These are phyloP conservation scores for Aspergillus carlsbadensis DNA, from an alignment of 495 filamentous ascomycete species.

Conservation along the genomic window DNA sequence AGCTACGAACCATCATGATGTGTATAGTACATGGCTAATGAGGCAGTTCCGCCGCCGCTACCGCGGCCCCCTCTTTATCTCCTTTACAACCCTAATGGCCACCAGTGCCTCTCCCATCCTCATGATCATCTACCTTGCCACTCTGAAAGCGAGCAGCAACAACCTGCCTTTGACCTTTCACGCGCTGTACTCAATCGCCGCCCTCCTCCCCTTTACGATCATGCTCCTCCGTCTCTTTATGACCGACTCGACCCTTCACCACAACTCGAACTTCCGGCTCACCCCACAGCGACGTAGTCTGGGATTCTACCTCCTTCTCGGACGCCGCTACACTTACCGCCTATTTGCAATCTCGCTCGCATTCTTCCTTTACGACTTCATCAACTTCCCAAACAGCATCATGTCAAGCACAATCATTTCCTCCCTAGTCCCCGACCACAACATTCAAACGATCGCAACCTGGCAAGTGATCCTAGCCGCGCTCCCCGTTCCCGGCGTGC, in stretches of 20 bases:
- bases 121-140: slow-evolving; percentile 36
- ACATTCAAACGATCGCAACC: slow-evolving; percentile 33
- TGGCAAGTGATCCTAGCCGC: slow-evolving; percentile 40
- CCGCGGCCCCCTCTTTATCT: slow-evolving; percentile 34
- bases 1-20: background rate
- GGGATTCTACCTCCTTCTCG: slow-evolving; percentile 27
- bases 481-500: slow-evolving; percentile 35
- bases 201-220: slow-evolving; percentile 30
- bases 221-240: slow-evolving; percentile 33
- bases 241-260: slow-evolving; percentile 34
- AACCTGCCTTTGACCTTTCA: slow-evolving; percentile 34
- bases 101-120: slow-evolving; percentile 32
- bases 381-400: slow-evolving; percentile 39
- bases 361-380: slow-evolving; percentile 39
- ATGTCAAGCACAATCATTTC: slow-evolving; percentile 43
- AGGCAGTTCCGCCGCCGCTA: slow-evolving; percentile 25
- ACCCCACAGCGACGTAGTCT: slow-evolving; percentile 17
- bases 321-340: slow-evolving; percentile 28
- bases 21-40: background rate
- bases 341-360: slow-evolving; percentile 32
- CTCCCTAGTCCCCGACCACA: slow-evolving; percentile 29
- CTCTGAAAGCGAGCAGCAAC: slow-evolving; percentile 32
- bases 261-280: slow-evolving; percentile 29
- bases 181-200: slow-evolving; percentile 33
- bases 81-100: slow-evolving; percentile 38